A percentile compares a stretch with the other conserved stretches of the same genome.
phyloP scores from a whole-genome alignment of 495 filamentous ascomycete genomes.

The Terfezia claveryi region DNA sequence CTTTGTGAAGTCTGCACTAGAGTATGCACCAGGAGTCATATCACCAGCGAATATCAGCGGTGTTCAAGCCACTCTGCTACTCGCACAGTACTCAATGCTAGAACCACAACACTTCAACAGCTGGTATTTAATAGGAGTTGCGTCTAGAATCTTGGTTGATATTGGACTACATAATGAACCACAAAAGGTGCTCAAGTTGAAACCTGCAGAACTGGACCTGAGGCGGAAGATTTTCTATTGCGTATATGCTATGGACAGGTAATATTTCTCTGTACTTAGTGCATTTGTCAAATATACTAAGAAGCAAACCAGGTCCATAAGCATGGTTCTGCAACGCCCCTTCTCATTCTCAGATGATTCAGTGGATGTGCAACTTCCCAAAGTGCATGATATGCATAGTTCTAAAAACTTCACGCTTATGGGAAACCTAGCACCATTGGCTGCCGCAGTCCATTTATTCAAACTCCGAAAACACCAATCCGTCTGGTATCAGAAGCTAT shows the following conservation, averaged over 20 bases:
- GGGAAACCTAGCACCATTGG: conserved; percentile 15
- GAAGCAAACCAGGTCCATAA: conserved; percentile 39
- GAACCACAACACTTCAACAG: conserved; percentile 75
- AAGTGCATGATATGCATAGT: conserved; percentile 8
- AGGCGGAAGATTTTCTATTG: conserved; percentile 67
- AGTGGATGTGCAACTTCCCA: conserved; percentile 42
- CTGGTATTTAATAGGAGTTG: conserved; percentile 77
- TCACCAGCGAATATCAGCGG: conserved; percentile 59
- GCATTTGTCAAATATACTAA: neutral
- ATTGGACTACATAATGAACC: conserved; percentile 79
- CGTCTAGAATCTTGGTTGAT: conserved; percentile 64
- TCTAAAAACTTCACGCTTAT: conserved; percentile 8
- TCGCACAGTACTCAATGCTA: conserved; percentile 70
- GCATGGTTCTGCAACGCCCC: conserved; percentile 52
- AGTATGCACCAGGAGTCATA: conserved; percentile 56
- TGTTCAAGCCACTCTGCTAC: conserved; percentile 63
- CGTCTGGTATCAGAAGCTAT: conserved; percentile 58
- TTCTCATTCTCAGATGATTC: conserved; percentile 86
- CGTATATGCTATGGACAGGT: conserved; percentile 73
- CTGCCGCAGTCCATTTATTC: conserved; percentile 36
- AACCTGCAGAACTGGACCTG: conserved; percentile 44
- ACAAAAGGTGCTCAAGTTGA: conserved; percentile 36
- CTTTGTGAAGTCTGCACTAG: conserved; percentile 32
- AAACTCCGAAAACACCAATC: conserved; percentile 59
- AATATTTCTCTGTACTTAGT: conserved; percentile 7